Base-by-base conservation (phyloP, 192 early-diverging fungal genomes). In the Haplosporangium gracile region DNA sequence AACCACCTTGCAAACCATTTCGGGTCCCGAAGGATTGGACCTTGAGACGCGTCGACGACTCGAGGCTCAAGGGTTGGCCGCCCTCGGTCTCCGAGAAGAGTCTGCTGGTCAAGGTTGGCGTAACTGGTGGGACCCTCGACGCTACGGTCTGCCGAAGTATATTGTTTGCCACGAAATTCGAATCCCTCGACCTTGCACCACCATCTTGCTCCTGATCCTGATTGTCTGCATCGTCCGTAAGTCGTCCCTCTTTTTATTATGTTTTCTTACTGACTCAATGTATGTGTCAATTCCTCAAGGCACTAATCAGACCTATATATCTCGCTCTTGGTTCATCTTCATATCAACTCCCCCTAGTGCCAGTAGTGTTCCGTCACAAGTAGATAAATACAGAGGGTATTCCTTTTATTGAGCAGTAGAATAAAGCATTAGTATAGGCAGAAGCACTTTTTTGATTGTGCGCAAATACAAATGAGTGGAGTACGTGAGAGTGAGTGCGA, bases 131-230 rank as follows among this genome's bases (percentile, higher is more conserved):
- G 83, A 85, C 63, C 83, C 75, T 15, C 68, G 83, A 55, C 78
- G 83, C 22, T 85, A 80, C 38, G 83, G 83, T n/a, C 47, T 80
- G 4, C 74, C 53, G n/a, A 79, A 79, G 43, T 85, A 77, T 32
- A 53, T 85, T 18, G 4, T 80, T 26, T 85, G 68, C 60, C 15
- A 77, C 45, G 43, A 36, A 20, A 29, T 85, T 8, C 74, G 83
- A 43, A 76, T 32, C 1, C 83, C 83, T 6, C 51, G 83, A 24
- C 75, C 75, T 4, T 85, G 83, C 47, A 80, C 83, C 7, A 20
- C 68, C 0, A 47, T 80, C 34, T 18, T 85, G 43, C 11, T 85
- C 6, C 43, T 32, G 29, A 69, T 80, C 6, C 36, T 85, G 45
- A 60, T 74, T 26, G 70, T 76, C 5, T 57, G 47, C 26, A 73